These are phyloP conservation scores for Boletus eberwhitei DNA, from an alignment of 768 basidiomycete species.

Conservation along the genomic window DNA sequence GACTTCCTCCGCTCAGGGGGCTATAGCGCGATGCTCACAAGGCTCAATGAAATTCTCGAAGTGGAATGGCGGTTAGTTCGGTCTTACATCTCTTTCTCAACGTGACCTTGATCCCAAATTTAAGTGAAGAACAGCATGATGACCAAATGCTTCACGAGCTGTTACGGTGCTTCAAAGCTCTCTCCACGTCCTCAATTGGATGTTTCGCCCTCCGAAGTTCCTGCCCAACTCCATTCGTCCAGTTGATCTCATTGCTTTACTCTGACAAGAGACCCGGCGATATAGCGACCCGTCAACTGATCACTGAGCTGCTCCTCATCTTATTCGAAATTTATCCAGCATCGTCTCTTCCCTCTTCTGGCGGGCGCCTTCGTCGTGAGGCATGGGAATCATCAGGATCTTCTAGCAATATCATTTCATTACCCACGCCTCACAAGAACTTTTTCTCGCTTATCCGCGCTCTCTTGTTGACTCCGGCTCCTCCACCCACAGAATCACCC, in stretches of 20 bases:
- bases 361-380: slow-evolving; percentile 40
- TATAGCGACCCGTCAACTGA: slow-evolving; percentile 82
- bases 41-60: slow-evolving; percentile 87
- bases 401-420: slow-evolving; percentile 52
- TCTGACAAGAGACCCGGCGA: slow-evolving; percentile 99
- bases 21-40: slow-evolving; percentile 76
- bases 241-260: slow-evolving; percentile 81
- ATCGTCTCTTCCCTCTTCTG: slow-evolving; percentile 57
- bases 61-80: slow-evolving; percentile 91
- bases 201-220: slow-evolving; percentile 87
- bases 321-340: slow-evolving; percentile 87
- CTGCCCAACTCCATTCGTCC: slow-evolving; percentile 83
- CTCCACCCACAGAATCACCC: slow-evolving; percentile 61
- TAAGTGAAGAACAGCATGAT: slow-evolving; percentile 97
- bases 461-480: slow-evolving; percentile 70
- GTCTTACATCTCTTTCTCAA: background rate
- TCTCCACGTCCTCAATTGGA: slow-evolving; percentile 86
- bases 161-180: slow-evolving; percentile 88
- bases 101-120: slow-evolving; percentile 8
- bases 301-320: slow-evolving; percentile 81
- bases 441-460: slow-evolving; percentile 73
- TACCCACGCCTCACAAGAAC: slow-evolving; percentile 71
- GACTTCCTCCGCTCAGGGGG: slow-evolving; percentile 82
- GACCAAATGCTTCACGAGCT: slow-evolving; percentile 92
- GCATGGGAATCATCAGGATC: slow-evolving; percentile 53